These are phyloP conservation scores for Paragyromitra xinjiangensis DNA, from an alignment of 495 filamentous ascomycete species.

Conservation along the genomic window DNA sequence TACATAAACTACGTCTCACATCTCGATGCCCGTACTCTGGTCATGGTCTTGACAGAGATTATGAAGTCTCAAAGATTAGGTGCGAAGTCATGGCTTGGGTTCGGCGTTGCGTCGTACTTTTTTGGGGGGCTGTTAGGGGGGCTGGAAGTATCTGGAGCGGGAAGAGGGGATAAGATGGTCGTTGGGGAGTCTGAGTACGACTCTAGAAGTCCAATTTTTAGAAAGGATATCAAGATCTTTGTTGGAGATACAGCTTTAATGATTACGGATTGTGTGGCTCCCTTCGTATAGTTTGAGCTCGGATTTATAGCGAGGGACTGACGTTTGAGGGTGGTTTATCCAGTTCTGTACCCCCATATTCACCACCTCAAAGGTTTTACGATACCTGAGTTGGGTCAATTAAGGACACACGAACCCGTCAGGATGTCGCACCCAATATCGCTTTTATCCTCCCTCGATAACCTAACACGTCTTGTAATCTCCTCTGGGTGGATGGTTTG, in stretches of 20 bases:
- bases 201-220: constrained; percentile 44
- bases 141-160: constrained; percentile 49
- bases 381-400: constrained; percentile 54
- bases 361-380: constrained; percentile 56
- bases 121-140: constrained; percentile 54
- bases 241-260: constrained; percentile 57
- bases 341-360: constrained; percentile 56
- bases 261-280: constrained; percentile 56
- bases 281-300: not conserved
- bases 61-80: constrained; percentile 51
- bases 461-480: constrained; percentile 54
- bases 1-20: constrained; percentile 56
- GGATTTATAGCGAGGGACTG: constrained; percentile 11
- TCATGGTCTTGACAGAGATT: constrained; percentile 57
- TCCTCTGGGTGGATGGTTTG: constrained; percentile 58
- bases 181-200: constrained; percentile 55
- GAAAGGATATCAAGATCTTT: constrained; percentile 55
- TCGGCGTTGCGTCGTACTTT: constrained; percentile 45
- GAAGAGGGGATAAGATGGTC: constrained; percentile 52
- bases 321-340: constrained; percentile 4
- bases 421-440: constrained; percentile 54
- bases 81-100: constrained; percentile 39
- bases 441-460: constrained; percentile 48
- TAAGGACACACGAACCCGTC: constrained; percentile 54
- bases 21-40: constrained; percentile 53